Evolutionary conservation across 2,329 filamentous ascomycete species (phyloP).

Genomic region (Gyromitra esculenta): DNA sequence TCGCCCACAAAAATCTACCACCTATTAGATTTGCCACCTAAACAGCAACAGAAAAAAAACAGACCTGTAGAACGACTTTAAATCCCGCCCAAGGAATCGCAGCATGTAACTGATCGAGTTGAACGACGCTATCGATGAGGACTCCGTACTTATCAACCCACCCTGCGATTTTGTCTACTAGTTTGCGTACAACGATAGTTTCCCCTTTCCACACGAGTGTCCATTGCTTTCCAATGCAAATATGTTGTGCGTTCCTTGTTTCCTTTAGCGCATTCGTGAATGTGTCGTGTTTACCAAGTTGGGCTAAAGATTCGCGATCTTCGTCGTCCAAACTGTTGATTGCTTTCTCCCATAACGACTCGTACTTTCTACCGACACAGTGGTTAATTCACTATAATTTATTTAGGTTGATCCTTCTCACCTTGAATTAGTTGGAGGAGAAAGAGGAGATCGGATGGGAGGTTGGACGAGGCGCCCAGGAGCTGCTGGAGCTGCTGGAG

Average conservation of each 20-base stretch:
- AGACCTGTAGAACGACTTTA: constrained; percentile 56
- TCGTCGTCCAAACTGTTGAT: background rate
- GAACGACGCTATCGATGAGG: constrained; percentile 56
- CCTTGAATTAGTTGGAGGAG: background rate
- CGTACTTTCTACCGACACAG: no score
- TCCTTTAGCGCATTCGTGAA: constrained; percentile 3
- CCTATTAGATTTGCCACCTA: constrained; percentile 20
- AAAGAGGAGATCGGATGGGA: background rate
- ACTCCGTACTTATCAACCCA: constrained; percentile 58
- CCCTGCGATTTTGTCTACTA: constrained; percentile 55
- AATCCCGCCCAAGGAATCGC: constrained; percentile 56
- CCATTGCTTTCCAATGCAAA: constrained; percentile 33
- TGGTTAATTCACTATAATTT: background rate
- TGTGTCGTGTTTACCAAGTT: background rate
- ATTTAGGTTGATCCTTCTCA: background rate
- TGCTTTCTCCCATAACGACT: constrained; percentile 16
- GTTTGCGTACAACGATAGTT: constrained; percentile 57
- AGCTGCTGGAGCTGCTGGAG: no score
- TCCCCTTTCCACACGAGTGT: constrained; percentile 50
- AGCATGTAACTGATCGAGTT: constrained; percentile 57
- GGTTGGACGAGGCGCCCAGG: no score
- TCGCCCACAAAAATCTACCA: constrained; percentile 10
- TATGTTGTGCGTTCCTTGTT: constrained; percentile 3
- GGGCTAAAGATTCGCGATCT: background rate
- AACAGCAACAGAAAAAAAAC: background rate